Evolutionary conservation across 2,329 filamentous ascomycete genomes (phyloP).

Genomic region (Xylariaceae sp.): DNA sequence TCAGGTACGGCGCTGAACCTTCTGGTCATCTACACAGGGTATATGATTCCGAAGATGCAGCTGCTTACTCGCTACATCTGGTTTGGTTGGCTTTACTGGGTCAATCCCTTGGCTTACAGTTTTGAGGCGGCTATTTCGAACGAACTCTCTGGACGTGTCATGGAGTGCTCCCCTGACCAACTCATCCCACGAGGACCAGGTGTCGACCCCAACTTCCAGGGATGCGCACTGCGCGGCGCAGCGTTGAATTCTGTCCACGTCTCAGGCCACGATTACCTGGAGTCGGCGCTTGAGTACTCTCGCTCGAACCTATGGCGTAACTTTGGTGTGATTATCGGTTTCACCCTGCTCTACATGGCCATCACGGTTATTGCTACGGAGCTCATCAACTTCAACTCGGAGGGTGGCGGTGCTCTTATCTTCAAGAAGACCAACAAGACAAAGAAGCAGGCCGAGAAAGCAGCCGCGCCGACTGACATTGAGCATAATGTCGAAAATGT

Average conservation of each 20-base stretch:
- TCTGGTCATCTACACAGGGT: conserved; percentile 63
- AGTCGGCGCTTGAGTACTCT: conserved; percentile 48
- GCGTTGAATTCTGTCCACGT: conserved; percentile 44
- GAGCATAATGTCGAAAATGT: conserved; percentile 45
- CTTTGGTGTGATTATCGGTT: conserved; percentile 72
- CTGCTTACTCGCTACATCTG: conserved; percentile 59
- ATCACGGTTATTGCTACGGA: conserved; percentile 69
- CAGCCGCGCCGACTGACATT: conserved; percentile 45
- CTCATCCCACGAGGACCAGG: conserved; percentile 43
- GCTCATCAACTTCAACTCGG: conserved; percentile 54
- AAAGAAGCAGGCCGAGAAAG: conserved; percentile 47
- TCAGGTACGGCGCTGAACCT: conserved; percentile 53
- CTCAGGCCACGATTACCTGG: conserved; percentile 51
- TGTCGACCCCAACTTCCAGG: conserved; percentile 40
- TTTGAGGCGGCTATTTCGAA: conserved; percentile 57
- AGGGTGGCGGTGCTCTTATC: conserved; percentile 62
- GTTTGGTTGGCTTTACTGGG: conserved; percentile 62
- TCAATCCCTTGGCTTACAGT: conserved; percentile 61
- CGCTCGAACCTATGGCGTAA: conserved; percentile 65
- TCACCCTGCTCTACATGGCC: conserved; percentile 66
- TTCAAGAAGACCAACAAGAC: conserved; percentile 65
- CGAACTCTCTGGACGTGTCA: conserved; percentile 49
- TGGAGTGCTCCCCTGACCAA: conserved; percentile 42
- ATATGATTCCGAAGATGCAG: conserved; percentile 53
- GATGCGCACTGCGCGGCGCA: conserved; percentile 53